Percentiles rank a stretch among this genome's conserved stretches.
These are phyloP conservation scores for Rhizopus microsporus DNA, from an alignment of 371 early-diverging fungal species.

Conservation along the genomic window DNA sequence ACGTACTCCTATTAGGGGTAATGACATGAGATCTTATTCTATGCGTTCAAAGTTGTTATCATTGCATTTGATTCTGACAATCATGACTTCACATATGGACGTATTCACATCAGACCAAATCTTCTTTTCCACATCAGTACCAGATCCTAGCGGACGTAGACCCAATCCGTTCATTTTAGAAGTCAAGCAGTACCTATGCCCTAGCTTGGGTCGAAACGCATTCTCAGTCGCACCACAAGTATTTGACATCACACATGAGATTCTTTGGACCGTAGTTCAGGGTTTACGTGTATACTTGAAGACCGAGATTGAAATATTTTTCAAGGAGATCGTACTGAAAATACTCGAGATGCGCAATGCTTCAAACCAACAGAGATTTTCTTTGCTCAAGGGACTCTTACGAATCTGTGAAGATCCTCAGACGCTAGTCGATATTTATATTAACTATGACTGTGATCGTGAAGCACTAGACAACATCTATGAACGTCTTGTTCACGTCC, in stretches of 20 bases:
- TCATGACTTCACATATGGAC: slow-evolving; percentile 57
- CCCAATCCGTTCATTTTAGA: slow-evolving; percentile 73
- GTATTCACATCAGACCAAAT: slow-evolving; percentile 56
- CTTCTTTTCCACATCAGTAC: slow-evolving; percentile 30
- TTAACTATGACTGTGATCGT: slow-evolving; percentile 93
- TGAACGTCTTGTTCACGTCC: slow-evolving; percentile 56
- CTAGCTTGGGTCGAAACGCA: slow-evolving; percentile 80
- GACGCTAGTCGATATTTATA: slow-evolving; percentile 90
- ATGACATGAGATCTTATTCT: slow-evolving; percentile 55
- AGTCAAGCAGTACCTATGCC: slow-evolving; percentile 81
- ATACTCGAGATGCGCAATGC: slow-evolving; percentile 69
- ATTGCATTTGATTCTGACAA: slow-evolving; percentile 59
- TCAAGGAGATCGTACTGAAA: slow-evolving; percentile 73
- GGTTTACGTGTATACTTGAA: slow-evolving; percentile 74
- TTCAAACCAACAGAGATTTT: slow-evolving; percentile 53
- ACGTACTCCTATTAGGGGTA: slow-evolving; percentile 29
- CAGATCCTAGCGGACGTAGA: slow-evolving; percentile 22
- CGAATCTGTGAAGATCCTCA: slow-evolving; percentile 76
- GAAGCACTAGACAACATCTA: slow-evolving; percentile 56
- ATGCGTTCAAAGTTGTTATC: slow-evolving; percentile 69
- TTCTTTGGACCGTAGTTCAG: slow-evolving; percentile 76
- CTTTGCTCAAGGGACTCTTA: slow-evolving; percentile 47
- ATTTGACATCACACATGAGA: slow-evolving; percentile 80
- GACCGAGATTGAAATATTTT: slow-evolving; percentile 74
- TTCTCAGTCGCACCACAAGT: slow-evolving; percentile 78